Base-by-base conservation (phyloP, 306 rosid species). In the Lithocarpus polystachyus region DNA sequence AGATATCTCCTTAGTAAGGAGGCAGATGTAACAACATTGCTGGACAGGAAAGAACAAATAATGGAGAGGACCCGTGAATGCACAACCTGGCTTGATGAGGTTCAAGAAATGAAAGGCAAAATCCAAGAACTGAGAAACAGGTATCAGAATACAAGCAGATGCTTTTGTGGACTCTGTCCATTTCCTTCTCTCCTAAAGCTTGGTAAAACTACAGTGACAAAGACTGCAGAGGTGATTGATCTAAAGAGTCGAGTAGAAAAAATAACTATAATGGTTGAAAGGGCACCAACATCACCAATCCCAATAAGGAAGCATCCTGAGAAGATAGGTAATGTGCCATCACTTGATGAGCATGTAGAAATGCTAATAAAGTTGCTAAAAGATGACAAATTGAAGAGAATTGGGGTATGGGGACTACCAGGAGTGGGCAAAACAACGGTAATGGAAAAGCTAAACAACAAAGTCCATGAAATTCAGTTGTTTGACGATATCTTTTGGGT, bases 391-490 rank as follows among this genome's bases (percentile, higher is more conserved):
- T 28, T 28, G 6, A 65, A 65, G 43, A 65, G 71, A 65, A 31
- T 65, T 31, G 31, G 71, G 43, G 29, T 65, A 65, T 65, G 71
- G 71, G 71, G 43, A 65, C 71, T 28, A 4, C 71, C 71, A 4
- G 71, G 71, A 31, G 71, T 65, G 43, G 71, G 71, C 18, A 65
- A 65, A 18, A 65, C 71, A 65, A 31, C 22, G n/a, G 48, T 65
- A 14, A 65, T 65, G 71, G 71, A 65, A 28, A 65, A 65, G 9
- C 3, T 65, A 40, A 35, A 65, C 35, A 28, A 65, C 19, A 65
- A 20, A 31, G 43, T 65, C 10, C 22, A n/a, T 2, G 11, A 28
- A 65, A 65, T 19, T 13, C 31, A 40, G 31, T 40, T 28, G 10
- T 65, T 26, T 28, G 48, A 31, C 2, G 4, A 28, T 28, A 28